Conservation (phyloP, 2,329 filamentous ascomycete species). For the Aspergillus sp. region DNA sequence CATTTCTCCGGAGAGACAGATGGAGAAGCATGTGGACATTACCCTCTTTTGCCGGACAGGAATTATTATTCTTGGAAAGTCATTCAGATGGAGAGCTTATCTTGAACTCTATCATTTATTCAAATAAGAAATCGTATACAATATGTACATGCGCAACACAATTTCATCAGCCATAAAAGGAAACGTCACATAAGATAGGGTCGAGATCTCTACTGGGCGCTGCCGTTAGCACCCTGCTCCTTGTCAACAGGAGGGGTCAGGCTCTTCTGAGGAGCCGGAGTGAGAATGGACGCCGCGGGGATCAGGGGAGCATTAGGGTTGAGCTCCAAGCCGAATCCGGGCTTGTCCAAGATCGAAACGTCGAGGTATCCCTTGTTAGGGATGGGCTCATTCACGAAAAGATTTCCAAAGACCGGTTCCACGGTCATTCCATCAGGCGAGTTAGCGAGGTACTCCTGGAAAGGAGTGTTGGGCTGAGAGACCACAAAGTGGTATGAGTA, state of each 20-base stretch:
- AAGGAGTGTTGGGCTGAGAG: slow-evolving; percentile 87
- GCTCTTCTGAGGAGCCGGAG: slow-evolving; percentile 56
- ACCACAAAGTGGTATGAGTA: slow-evolving; percentile 97
- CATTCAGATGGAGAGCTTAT: background rate
- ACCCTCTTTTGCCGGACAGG: background rate
- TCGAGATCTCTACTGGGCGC: slow-evolving; percentile 2
- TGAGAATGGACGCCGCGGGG: slow-evolving; percentile 70
- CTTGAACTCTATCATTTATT: background rate
- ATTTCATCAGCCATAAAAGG: background rate
- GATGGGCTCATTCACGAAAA: slow-evolving; percentile 89
- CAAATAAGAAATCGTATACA: background rate
- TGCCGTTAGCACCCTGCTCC: slow-evolving; percentile 22
- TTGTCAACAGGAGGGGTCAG: slow-evolving; percentile 37
- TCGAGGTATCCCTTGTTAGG: slow-evolving; percentile 79
- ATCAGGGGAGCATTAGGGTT: slow-evolving; percentile 81
- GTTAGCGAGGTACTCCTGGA: slow-evolving; percentile 95
- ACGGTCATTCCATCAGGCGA: slow-evolving; percentile 88
- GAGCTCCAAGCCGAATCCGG: slow-evolving; percentile 84
- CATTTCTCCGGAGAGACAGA: background rate
- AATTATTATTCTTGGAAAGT: background rate
- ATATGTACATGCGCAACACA: background rate
- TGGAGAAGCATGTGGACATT: background rate
- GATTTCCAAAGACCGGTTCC: slow-evolving; percentile 84
- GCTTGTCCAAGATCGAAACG: slow-evolving; percentile 77
- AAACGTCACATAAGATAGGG: background rate